These are phyloP conservation scores for Luffa acutangula DNA, from an alignment of 306 rosid genomes.

Conservation along the genomic window DNA sequence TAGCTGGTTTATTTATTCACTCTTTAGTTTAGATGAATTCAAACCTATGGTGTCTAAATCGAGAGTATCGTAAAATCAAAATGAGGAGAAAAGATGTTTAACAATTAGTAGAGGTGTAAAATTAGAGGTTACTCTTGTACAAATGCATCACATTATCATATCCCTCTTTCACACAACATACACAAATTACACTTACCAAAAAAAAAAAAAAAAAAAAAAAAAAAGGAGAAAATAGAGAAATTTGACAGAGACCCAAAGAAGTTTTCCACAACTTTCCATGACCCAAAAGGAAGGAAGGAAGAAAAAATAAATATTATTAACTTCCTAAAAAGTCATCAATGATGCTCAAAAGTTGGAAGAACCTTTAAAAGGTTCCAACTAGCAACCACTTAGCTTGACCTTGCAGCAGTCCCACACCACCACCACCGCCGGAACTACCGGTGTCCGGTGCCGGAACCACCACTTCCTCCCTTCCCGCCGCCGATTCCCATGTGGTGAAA, in stretches of 20 bases:
- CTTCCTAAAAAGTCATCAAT: conserved; percentile 3
- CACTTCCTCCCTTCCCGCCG: conserved; percentile 12
- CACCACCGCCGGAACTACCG: conserved; percentile 8
- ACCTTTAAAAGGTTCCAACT: background rate
- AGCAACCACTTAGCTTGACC: conserved; percentile 23
- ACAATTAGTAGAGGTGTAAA: background rate
- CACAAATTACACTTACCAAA: background rate
- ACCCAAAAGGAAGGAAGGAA: background rate
- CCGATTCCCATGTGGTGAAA: conserved; percentile 25
- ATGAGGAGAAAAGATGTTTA: background rate
- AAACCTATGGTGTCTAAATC: no score
- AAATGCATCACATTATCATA: conserved; percentile 3
- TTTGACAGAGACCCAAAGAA: background rate
- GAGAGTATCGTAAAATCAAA: background rate
- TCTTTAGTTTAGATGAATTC: no score
- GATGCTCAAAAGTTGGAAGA: conserved; percentile 3
- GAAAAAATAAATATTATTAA: background rate
- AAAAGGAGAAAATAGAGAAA: background rate
- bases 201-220: no score
- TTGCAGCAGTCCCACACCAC: conserved; percentile 18
- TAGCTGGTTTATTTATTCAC: no score
- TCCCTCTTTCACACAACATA: background rate
- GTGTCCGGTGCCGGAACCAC: conserved; percentile 10
- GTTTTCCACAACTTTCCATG: conserved; percentile 8
- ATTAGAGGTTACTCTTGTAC: background rate